Evolutionary conservation across 345 rosid genomes (phyloP).

Genomic region (Populus deltoides): DNA sequence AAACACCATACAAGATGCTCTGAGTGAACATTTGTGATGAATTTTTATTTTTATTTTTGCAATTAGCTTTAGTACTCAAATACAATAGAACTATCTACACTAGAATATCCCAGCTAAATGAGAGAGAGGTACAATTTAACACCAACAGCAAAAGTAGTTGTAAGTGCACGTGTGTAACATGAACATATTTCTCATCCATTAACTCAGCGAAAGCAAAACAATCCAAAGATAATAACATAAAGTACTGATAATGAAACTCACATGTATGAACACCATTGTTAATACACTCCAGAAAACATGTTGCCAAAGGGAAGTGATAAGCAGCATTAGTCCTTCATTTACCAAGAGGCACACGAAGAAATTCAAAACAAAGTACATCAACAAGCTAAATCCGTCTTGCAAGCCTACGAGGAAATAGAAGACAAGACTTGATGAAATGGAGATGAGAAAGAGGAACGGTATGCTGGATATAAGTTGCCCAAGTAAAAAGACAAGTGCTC

Average conservation of each 20-base stretch:
- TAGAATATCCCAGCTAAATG: background rate
- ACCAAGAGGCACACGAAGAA: constrained; percentile 86
- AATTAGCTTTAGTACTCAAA: background rate
- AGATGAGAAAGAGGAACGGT: constrained; percentile 90
- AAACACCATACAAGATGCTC: background rate
- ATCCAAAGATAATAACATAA: background rate
- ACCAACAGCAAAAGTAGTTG: background rate
- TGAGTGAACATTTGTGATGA: background rate
- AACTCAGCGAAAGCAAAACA: background rate
- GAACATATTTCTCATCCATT: background rate
- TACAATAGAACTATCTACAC: background rate
- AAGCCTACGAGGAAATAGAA: constrained; percentile 91
- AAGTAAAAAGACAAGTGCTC: constrained; percentile 78
- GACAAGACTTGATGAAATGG: constrained; percentile 92
- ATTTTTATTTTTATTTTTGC: background rate
- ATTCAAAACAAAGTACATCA: constrained; percentile 98
- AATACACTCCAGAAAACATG: constrained; percentile 76
- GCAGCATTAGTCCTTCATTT: constrained; percentile 86
- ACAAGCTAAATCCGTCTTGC: constrained; percentile 81
- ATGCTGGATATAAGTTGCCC: constrained; percentile 95
- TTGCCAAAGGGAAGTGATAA: constrained; percentile 62
- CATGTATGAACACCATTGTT: constrained; percentile 58
- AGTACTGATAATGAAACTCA: constrained; percentile 34
- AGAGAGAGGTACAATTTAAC: background rate
- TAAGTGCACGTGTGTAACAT: background rate